These are phyloP conservation scores for Aurantiochytrium sp. DNA, from an alignment of 108 stramenopile species.

Conservation along the genomic window DNA sequence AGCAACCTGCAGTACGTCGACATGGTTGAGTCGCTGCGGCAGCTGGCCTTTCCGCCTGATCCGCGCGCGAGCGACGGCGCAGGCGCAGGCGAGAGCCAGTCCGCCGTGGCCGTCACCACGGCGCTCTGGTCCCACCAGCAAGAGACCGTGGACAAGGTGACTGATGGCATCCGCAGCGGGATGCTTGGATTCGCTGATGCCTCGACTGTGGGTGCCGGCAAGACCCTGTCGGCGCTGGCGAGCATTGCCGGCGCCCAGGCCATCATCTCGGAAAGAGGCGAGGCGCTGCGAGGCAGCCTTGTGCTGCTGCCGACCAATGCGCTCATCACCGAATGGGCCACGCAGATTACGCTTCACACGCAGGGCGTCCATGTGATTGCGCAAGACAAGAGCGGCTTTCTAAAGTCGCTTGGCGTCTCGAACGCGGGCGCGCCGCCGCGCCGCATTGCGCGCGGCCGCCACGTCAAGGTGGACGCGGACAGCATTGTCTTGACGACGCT, in stretches of 20 bases:
- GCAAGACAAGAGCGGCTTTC: neutral
- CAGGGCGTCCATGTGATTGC: neutral
- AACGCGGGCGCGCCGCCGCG: neutral
- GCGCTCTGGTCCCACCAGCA: neutral
- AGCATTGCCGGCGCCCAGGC: neutral
- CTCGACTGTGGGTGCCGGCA: neutral
- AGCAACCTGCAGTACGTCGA: neutral
- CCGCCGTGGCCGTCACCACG: neutral
- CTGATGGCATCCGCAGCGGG: neutral
- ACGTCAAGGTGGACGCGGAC: neutral
- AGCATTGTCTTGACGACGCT: neutral
- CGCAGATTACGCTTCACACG: neutral
- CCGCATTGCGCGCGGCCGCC: neutral
- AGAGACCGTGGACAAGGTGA: neutral
- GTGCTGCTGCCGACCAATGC: neutral
- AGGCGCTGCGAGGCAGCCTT: neutral
- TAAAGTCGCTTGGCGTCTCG: neutral
- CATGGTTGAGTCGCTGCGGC: neutral
- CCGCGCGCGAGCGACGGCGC: neutral
- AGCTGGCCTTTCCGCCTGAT: neutral
- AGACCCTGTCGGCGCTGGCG: neutral
- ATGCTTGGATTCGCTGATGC: neutral
- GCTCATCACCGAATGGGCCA: neutral
- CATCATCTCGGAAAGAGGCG: neutral
- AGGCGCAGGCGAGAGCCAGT: neutral